These are phyloP conservation scores for Phanerochaete carnosa DNA, from an alignment of 768 basidiomycete species.

Conservation along the genomic window DNA sequence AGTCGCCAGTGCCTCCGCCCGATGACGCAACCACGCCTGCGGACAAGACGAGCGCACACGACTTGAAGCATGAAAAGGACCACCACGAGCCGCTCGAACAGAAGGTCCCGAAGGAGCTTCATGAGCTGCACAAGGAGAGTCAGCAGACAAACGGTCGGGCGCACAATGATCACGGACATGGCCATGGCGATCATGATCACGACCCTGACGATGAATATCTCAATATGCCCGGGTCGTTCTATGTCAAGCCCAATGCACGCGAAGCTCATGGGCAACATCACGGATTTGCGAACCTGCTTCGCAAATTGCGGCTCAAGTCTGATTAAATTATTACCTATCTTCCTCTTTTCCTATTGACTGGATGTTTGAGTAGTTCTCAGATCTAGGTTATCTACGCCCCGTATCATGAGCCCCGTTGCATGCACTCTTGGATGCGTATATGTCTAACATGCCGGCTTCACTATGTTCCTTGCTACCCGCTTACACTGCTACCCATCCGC, in stretches of 20 bases:
- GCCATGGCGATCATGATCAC: neutral
- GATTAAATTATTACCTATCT: neutral
- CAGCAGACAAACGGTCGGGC: neutral
- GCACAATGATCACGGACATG: neutral
- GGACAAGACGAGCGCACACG: slow-evolving; percentile 16
- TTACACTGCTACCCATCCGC: slow-evolving; percentile 34
- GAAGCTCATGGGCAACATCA: slow-evolving; percentile 3
- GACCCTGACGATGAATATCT: slow-evolving; percentile 8
- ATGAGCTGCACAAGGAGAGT: slow-evolving; percentile 2
- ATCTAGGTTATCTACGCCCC: neutral
- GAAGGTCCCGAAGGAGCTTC: slow-evolving; percentile 15
- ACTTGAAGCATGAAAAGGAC: slow-evolving; percentile 22
- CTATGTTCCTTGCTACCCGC: neutral
- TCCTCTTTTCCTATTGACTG: neutral
- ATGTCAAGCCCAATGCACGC: neutral
- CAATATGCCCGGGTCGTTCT: slow-evolving; percentile 14
- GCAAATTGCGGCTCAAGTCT: slow-evolving; percentile 7
- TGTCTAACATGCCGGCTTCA: neutral
- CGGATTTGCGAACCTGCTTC: slow-evolving; percentile 5
- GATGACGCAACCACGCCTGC: neutral
- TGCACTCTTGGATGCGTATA: neutral
- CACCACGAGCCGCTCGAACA: slow-evolving; percentile 21
- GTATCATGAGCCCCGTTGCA: neutral
- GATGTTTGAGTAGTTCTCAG: neutral
- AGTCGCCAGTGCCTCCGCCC: neutral